Conservation (phyloP, 2,329 filamentous ascomycete genomes). For the Penicillium sp. region DNA sequence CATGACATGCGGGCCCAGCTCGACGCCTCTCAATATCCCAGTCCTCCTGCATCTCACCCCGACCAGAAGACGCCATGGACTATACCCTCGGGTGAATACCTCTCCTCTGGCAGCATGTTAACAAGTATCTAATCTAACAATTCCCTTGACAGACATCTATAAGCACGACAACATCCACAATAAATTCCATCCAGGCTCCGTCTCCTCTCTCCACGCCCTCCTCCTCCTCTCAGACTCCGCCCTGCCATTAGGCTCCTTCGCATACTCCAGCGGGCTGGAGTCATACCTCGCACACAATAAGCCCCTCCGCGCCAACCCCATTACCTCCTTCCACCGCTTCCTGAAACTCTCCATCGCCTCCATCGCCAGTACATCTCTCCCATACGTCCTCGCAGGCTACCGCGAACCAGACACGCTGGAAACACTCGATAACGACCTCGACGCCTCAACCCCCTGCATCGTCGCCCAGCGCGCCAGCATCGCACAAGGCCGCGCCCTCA, state of each 20-base stretch:
- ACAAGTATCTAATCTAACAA: not conserved
- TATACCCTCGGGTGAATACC: conserved; percentile 7
- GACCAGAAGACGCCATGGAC: conserved; percentile 17
- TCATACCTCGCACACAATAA: conserved; percentile 64
- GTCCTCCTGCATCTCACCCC: conserved; percentile 20
- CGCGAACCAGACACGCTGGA: conserved; percentile 52
- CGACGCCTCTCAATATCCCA: conserved; percentile 24
- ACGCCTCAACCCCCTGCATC: conserved; percentile 64
- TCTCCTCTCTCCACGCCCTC: conserved; percentile 52
- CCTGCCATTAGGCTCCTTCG: conserved; percentile 65
- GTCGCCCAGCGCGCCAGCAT: conserved; percentile 64
- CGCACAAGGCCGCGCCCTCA: conserved; percentile 61
- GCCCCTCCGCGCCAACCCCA: conserved; percentile 36
- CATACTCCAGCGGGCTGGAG: conserved; percentile 65
- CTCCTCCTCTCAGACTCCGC: conserved; percentile 66
- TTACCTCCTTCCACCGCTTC: conserved; percentile 56
- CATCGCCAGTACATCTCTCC: conserved; percentile 60
- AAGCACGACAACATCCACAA: conserved; percentile 7
- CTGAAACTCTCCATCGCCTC: conserved; percentile 59
- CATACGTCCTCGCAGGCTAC: conserved; percentile 61
- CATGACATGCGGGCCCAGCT: conserved; percentile 49
- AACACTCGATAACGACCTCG: conserved; percentile 63
- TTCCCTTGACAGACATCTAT: not conserved
- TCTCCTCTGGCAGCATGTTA: not conserved
- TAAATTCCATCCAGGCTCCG: conserved; percentile 11